phyloP scores from a whole-genome alignment of 352 stramenopile species.

The Phytophthora palmivora region DNA sequence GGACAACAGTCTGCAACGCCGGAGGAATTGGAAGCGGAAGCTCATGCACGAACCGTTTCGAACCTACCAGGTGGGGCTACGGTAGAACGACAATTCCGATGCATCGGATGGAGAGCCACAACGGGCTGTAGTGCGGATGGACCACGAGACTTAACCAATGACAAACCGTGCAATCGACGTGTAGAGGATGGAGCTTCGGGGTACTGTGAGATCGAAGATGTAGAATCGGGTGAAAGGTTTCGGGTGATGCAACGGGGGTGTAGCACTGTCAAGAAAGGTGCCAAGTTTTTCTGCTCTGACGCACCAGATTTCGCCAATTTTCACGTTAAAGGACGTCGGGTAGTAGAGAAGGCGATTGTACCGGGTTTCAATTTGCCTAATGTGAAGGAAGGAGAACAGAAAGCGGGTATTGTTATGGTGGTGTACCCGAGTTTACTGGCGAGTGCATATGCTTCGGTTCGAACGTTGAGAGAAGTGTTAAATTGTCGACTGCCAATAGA shows the following conservation, averaged over 20 bases:
- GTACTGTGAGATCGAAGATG: slow-evolving; percentile 36
- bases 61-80: slow-evolving; percentile 18
- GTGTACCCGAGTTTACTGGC: slow-evolving; percentile 55
- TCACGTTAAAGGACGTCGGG: slow-evolving; percentile 29
- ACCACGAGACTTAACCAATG: slow-evolving; percentile 23
- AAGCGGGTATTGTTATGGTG: slow-evolving; percentile 53
- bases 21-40: slow-evolving; percentile 19
- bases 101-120: slow-evolving; percentile 32
- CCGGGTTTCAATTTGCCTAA: slow-evolving; percentile 24
- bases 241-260: slow-evolving; percentile 44
- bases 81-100: slow-evolving; percentile 25
- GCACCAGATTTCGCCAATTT: slow-evolving; percentile 55
- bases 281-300: slow-evolving; percentile 52
- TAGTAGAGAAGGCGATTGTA: slow-evolving; percentile 16
- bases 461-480: slow-evolving; percentile 43
- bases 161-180: slow-evolving; percentile 26
- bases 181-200: slow-evolving; percentile 26
- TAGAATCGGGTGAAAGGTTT: slow-evolving; percentile 37
- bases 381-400: slow-evolving; percentile 5
- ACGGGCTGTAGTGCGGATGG: slow-evolving; percentile 21
- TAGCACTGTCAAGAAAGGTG: slow-evolving; percentile 35
- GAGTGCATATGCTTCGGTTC: slow-evolving; percentile 47
- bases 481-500: slow-evolving; percentile 54
- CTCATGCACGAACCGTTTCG: slow-evolving; percentile 19
- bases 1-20: slow-evolving; percentile 17